A percentile compares a stretch with the other conserved stretches of the same genome.
Conservation (phyloP, 345 rosid genomes). For the Trapa bicornis region DNA sequence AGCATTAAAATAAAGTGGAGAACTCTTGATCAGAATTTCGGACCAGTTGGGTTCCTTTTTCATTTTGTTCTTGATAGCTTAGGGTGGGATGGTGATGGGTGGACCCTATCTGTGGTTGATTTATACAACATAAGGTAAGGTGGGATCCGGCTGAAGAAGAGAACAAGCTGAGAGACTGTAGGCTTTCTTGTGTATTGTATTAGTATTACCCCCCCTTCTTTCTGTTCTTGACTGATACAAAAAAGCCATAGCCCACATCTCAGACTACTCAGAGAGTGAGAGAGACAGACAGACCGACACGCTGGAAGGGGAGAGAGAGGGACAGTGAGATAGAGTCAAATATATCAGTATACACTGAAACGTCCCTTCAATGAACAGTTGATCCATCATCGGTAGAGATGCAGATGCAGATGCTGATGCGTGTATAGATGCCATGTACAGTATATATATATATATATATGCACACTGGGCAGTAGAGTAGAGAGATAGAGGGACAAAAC, state of each 20-base stretch:
- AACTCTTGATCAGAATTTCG: no score
- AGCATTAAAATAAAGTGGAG: no score
- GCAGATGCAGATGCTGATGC: background rate
- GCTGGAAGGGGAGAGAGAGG: constrained; percentile 1
- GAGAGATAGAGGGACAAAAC: background rate
- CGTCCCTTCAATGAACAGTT: constrained; percentile 49
- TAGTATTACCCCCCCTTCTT: background rate
- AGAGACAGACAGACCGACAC: constrained; percentile 18
- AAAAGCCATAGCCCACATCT: background rate
- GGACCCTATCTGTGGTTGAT: background rate
- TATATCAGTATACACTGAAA: constrained; percentile 23
- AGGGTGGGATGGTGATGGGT: background rate
- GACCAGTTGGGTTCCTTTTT: no score
- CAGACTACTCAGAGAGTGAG: constrained; percentile 4
- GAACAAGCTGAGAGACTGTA: constrained; percentile 1
- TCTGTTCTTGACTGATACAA: background rate
- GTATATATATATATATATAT: background rate
- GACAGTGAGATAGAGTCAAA: constrained; percentile 20
- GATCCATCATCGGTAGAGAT: constrained; percentile 17
- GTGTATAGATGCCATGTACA: constrained; percentile 9
- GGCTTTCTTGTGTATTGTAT: background rate
- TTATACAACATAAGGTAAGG: background rate
- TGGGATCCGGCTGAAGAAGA: background rate
- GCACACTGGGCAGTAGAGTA: no score
- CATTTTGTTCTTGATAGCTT: no score